phyloP scores from a whole-genome alignment of 73 alveolate species.

The Effrenium voratum region DNA sequence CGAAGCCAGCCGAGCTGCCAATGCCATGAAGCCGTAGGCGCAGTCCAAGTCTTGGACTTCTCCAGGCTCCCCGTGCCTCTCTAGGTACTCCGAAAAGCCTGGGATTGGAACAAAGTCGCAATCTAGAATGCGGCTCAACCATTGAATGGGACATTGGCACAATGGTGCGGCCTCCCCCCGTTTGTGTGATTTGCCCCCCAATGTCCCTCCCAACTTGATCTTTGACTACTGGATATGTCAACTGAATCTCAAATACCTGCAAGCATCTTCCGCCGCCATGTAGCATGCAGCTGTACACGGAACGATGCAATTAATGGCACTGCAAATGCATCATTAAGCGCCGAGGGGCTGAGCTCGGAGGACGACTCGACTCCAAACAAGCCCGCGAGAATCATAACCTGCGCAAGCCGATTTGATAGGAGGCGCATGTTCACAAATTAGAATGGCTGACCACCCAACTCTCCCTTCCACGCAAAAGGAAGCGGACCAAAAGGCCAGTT shows the following conservation, averaged over 20 bases:
- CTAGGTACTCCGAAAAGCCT: constrained; percentile 28
- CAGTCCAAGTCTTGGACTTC: constrained; percentile 45
- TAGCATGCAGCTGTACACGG: background rate
- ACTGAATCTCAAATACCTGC: background rate
- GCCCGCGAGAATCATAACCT: constrained; percentile 49
- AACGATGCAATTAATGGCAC: background rate
- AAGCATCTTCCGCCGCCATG: background rate
- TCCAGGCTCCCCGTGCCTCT: background rate
- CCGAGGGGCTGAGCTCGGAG: constrained; percentile 12
- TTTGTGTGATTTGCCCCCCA: no score
- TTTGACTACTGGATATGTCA: background rate
- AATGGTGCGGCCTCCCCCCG: background rate
- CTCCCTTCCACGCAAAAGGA: background rate
- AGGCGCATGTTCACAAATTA: background rate
- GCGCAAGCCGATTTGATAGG: background rate
- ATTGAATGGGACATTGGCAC: background rate
- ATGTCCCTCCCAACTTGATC: background rate
- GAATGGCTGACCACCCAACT: background rate
- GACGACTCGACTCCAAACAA: constrained; percentile 49
- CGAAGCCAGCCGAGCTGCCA: constrained; percentile 9
- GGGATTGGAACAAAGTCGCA: background rate
- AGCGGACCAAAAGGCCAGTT: background rate
- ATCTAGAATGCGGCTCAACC: background rate
- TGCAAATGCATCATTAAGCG: background rate
- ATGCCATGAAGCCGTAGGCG: constrained; percentile 39